Conservation (phyloP, 2,329 filamentous ascomycete genomes). For the Ophiostoma triangulosporum region DNA sequence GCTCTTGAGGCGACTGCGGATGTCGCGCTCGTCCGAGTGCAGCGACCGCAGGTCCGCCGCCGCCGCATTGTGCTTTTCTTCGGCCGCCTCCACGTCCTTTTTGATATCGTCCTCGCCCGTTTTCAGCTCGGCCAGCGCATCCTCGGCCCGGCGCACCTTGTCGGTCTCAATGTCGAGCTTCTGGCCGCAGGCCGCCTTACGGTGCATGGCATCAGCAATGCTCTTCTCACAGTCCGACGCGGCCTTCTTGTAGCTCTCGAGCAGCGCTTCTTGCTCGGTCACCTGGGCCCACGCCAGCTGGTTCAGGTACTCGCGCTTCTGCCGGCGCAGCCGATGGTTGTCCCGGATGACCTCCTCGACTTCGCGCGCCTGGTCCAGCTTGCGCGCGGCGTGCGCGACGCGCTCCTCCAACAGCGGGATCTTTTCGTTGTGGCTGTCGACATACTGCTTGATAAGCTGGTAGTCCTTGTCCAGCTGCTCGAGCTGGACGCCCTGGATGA, state of each 20-base stretch:
- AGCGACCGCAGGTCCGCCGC: slow-evolving; percentile 24
- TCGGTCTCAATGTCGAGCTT: slow-evolving; percentile 34
- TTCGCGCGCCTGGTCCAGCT: slow-evolving; percentile 42
- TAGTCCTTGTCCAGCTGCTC: slow-evolving; percentile 90
- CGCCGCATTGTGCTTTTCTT: slow-evolving; percentile 30
- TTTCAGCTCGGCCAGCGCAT: slow-evolving; percentile 27
- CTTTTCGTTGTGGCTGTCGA: slow-evolving; percentile 58
- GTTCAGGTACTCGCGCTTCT: slow-evolving; percentile 42
- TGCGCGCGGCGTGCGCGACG: slow-evolving; percentile 35
- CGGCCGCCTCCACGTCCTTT: slow-evolving; percentile 35
- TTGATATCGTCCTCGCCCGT: slow-evolving; percentile 36
- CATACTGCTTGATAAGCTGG: slow-evolving; percentile 61
- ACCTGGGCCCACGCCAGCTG: slow-evolving; percentile 86
- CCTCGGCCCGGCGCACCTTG: slow-evolving; percentile 26
- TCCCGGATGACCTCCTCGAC: slow-evolving; percentile 53
- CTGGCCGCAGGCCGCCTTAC: slow-evolving; percentile 32
- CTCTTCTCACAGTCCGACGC: slow-evolving; percentile 24
- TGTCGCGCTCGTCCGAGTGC: slow-evolving; percentile 49
- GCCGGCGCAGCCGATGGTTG: slow-evolving; percentile 49
- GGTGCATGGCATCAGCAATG: slow-evolving; percentile 28
- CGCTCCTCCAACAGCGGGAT: slow-evolving; percentile 48
- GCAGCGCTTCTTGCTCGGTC: slow-evolving; percentile 51
- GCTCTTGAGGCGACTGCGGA: slow-evolving; percentile 42
- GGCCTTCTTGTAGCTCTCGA: slow-evolving; percentile 21
- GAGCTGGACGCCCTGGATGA: slow-evolving; percentile 85